Evolutionary conservation across 2,329 filamentous ascomycete genomes (phyloP).

Genomic region (Clonostachys chloroleuca): DNA sequence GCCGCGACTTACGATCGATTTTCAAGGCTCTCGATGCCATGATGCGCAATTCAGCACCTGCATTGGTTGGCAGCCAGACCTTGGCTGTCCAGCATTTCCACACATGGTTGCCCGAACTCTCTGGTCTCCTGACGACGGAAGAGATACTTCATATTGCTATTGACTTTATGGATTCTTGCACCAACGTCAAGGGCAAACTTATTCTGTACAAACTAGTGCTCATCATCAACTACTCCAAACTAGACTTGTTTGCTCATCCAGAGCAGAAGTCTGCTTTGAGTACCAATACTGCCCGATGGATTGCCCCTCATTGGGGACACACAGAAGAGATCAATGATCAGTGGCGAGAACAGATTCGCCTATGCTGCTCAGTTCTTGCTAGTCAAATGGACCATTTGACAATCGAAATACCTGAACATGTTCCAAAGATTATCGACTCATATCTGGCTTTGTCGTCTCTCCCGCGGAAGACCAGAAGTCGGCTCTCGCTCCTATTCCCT

Average conservation of each 20-base stretch:
- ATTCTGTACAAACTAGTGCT: constrained; percentile 88
- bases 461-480: constrained; percentile 49
- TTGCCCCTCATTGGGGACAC: constrained; percentile 89
- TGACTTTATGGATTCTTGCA: constrained; percentile 90
- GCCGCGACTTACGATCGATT: constrained; percentile 75
- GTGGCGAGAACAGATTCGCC: constrained; percentile 86
- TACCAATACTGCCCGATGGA: constrained; percentile 83
- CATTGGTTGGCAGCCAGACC: constrained; percentile 90
- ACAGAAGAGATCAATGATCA: constrained; percentile 70
- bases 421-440: constrained; percentile 86
- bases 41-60: constrained; percentile 82
- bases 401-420: constrained; percentile 80
- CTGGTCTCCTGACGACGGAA: constrained; percentile 68
- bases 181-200: constrained; percentile 82
- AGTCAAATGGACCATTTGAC: constrained; percentile 77
- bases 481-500: constrained; percentile 85
- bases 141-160: constrained; percentile 90
- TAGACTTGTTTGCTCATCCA: constrained; percentile 75
- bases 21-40: constrained; percentile 87
- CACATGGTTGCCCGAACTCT: constrained; percentile 91
- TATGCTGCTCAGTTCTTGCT: constrained; percentile 90
- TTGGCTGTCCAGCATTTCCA: constrained; percentile 95
- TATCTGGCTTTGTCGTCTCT: constrained; percentile 70
- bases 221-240: constrained; percentile 83
- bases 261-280: constrained; percentile 72